Evolutionary conservation across 2,329 filamentous ascomycete species (phyloP).

Genomic region (Alternaria sp.): DNA sequence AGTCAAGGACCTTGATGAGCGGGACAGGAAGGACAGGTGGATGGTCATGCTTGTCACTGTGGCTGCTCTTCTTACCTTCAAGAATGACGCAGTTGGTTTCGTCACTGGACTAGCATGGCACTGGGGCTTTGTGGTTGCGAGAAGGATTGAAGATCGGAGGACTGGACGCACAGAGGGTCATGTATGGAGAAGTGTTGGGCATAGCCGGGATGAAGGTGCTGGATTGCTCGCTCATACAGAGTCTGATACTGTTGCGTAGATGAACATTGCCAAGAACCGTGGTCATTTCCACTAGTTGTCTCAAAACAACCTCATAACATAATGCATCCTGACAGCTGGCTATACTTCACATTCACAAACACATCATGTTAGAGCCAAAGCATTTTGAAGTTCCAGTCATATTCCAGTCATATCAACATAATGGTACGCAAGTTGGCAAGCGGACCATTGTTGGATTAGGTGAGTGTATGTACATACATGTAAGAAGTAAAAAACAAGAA

Average conservation of each 20-base stretch:
- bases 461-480: conserved; percentile 7
- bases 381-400: background rate
- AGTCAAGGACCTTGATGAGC: conserved; percentile 66
- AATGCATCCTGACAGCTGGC: background rate
- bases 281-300: background rate
- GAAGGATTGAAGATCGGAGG: conserved; percentile 35
- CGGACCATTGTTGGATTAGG: conserved; percentile 6
- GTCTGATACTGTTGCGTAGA: conserved; percentile 29
- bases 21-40: conserved; percentile 79
- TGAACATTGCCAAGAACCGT: background rate
- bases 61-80: conserved; percentile 82
- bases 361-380: no score
- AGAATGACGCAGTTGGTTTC: conserved; percentile 90
- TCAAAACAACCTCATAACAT: background rate
- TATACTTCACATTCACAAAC: no score
- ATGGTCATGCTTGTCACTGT: conserved; percentile 90
- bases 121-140: conserved; percentile 63
- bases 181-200: conserved; percentile 36
- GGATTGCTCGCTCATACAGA: conserved; percentile 39
- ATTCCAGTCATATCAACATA: conserved; percentile 3
- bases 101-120: conserved; percentile 81
- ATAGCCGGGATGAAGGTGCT: conserved; percentile 31
- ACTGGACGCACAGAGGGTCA: conserved; percentile 23
- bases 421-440: conserved; percentile 5
- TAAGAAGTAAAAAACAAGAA: background rate